These are phyloP conservation scores for Tilletia indica DNA, from an alignment of 1,284 basidiomycete species.

Conservation along the genomic window DNA sequence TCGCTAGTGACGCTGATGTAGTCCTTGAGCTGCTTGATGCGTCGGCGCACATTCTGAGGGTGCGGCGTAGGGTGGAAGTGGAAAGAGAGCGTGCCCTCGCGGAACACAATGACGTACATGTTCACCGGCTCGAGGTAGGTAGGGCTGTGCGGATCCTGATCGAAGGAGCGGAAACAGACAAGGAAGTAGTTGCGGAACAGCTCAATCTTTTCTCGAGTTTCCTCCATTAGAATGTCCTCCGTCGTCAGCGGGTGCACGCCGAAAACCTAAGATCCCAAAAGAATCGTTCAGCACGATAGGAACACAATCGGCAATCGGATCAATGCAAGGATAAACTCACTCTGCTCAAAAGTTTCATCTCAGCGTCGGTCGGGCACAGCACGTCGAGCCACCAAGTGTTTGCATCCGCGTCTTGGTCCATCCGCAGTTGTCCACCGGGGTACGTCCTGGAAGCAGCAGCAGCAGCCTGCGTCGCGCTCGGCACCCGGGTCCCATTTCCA, in stretches of 20 bases:
- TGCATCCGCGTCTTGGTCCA: constrained; percentile 61
- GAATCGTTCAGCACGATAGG: constrained; percentile 15
- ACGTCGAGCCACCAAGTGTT: constrained; percentile 99
- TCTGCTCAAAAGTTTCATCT: constrained; percentile 87
- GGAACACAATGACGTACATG: constrained; percentile 99
- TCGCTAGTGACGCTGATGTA: constrained; percentile 98
- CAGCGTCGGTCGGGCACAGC: constrained; percentile 88
- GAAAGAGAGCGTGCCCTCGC: constrained; percentile 96
- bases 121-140: constrained; percentile 97
- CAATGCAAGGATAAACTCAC: constrained; percentile 18
- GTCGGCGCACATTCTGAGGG: constrained; percentile 92
- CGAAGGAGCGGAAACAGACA: constrained; percentile 98
- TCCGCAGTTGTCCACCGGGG: constrained; percentile 46
- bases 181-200: constrained; percentile 98
- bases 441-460: constrained; percentile 27
- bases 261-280: constrained; percentile 64
- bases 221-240: constrained; percentile 99
- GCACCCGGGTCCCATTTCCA: constrained; percentile 10
- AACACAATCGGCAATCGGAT: not conserved
- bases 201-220: constrained; percentile 99
- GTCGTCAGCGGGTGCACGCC: constrained; percentile 96
- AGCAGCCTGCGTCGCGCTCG: not conserved
- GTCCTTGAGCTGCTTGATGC: constrained; percentile 98
- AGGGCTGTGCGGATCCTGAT: constrained; percentile 96
- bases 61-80: constrained; percentile 97